Conservation (phyloP, 805 yeast species). For the Saturnispora sekii region DNA sequence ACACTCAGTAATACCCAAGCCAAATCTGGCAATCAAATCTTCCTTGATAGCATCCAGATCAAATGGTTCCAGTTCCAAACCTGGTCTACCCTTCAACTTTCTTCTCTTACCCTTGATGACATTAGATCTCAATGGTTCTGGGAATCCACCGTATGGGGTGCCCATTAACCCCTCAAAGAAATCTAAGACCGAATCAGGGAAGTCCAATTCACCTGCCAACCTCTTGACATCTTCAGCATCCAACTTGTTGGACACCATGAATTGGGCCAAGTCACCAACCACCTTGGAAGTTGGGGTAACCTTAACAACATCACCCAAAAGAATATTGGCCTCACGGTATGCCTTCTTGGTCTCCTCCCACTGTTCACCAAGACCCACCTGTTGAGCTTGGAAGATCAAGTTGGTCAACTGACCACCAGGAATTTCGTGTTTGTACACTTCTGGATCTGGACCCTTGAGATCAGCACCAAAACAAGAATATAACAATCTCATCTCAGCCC, state of each 20-base stretch:
- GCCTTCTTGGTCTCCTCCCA: slow-evolving; percentile 96
- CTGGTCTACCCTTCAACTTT: slow-evolving; percentile 85
- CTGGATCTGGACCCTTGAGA: slow-evolving; percentile 99
- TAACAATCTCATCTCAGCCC: slow-evolving; percentile 97
- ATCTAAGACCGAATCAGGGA: slow-evolving; percentile 97
- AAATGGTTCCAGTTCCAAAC: slow-evolving; percentile 78
- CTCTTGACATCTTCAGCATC: slow-evolving; percentile 75
- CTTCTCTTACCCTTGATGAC: slow-evolving; percentile 86
- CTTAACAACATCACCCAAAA: slow-evolving; percentile 94
- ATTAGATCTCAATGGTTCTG: slow-evolving; percentile 94
- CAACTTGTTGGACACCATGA: slow-evolving; percentile 94
- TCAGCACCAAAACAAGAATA: slow-evolving; percentile 98
- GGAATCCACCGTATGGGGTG: slow-evolving; percentile 99
- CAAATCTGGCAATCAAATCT: slow-evolving; percentile 70
- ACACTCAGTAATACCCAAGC: slow-evolving; percentile 61
- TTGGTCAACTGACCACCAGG: slow-evolving; percentile 99
- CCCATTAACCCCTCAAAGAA: slow-evolving; percentile 99
- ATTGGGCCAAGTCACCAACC: slow-evolving; percentile 99
- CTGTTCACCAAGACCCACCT: slow-evolving; percentile 93
- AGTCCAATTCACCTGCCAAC: slow-evolving; percentile 84
- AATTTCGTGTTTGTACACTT: slow-evolving; percentile 95
- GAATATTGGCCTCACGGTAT: slow-evolving; percentile 80
- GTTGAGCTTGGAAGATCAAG: slow-evolving; percentile 97
- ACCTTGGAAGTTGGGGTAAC: slow-evolving; percentile 99
- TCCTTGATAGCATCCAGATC: slow-evolving; percentile 63